Evolutionary conservation across 805 yeast genomes (phyloP).

Genomic region (Myxozyma geophila): DNA sequence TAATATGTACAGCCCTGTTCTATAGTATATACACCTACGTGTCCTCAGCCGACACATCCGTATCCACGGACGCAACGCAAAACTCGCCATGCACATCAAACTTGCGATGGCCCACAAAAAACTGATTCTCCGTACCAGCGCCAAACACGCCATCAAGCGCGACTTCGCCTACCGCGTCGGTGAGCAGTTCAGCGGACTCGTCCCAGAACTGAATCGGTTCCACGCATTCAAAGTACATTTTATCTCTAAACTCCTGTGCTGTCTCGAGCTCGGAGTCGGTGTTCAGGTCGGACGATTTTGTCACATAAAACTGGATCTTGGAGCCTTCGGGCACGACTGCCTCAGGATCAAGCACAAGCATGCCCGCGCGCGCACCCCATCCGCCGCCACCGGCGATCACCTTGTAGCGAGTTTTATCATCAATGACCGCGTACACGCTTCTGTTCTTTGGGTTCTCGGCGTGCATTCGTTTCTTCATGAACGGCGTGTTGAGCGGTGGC

Average conservation of each 20-base stretch:
- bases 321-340: slow-evolving; percentile 55
- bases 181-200: background rate
- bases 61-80: slow-evolving; percentile 26
- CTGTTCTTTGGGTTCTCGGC: slow-evolving; percentile 21
- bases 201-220: slow-evolving; percentile 30
- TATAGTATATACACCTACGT: background rate
- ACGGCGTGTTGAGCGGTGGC: slow-evolving; percentile 23
- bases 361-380: slow-evolving; percentile 72
- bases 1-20: background rate
- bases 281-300: slow-evolving; percentile 4
- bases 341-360: slow-evolving; percentile 67
- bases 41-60: background rate
- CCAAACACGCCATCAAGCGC: slow-evolving; percentile 32
- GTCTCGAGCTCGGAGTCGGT: slow-evolving; percentile 9
- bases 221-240: slow-evolving; percentile 32
- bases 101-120: slow-evolving; percentile 23
- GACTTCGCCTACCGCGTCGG: slow-evolving; percentile 16
- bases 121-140: slow-evolving; percentile 32
- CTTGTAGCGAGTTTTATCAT: slow-evolving; percentile 48
- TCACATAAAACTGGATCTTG: slow-evolving; percentile 48
- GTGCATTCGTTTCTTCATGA: slow-evolving; percentile 2
- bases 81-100: slow-evolving; percentile 35
- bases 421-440: slow-evolving; percentile 31
- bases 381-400: slow-evolving; percentile 78
- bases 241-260: slow-evolving; percentile 8